These are phyloP conservation scores for Gastrolobium villosum DNA, from an alignment of 306 rosid species.

Conservation along the genomic window DNA sequence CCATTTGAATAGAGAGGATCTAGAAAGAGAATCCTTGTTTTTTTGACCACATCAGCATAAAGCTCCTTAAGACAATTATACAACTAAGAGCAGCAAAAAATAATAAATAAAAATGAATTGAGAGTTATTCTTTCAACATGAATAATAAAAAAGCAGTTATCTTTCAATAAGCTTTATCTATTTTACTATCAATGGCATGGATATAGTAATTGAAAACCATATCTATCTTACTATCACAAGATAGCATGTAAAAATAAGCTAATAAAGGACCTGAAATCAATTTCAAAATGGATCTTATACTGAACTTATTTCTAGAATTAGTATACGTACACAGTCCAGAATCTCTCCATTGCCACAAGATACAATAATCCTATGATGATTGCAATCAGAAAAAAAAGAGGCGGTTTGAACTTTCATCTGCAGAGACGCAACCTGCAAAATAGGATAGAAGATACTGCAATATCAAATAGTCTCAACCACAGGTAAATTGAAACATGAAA, in stretches of 20 bases:
- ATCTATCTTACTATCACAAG: constrained; percentile 15
- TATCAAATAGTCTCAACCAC: constrained; percentile 26
- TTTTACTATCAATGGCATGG: background rate
- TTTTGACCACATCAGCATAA: no score
- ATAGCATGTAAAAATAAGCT: constrained; percentile 27
- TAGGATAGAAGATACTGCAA: constrained; percentile 39
- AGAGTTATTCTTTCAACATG: background rate
- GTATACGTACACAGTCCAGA: constrained; percentile 77
- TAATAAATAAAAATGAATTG: background rate
- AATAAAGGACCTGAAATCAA: constrained; percentile 32
- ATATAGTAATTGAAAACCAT: constrained; percentile 6
- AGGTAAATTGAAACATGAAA: constrained; percentile 11
- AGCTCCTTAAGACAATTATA: no score
- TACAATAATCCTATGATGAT: constrained; percentile 88
- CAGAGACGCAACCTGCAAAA: constrained; percentile 80
- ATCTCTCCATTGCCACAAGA: constrained; percentile 73
- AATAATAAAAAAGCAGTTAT: background rate
- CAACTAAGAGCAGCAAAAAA: background rate
- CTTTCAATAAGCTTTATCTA: background rate
- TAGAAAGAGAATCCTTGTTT: no score
- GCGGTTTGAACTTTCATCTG: constrained; percentile 73
- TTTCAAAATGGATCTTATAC: constrained; percentile 27
- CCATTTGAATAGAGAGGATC: no score
- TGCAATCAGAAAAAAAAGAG: constrained; percentile 89
- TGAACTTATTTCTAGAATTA: constrained; percentile 43